Evolutionary conservation across 345 rosid genomes (phyloP).

Genomic region (Litchi chinensis): DNA sequence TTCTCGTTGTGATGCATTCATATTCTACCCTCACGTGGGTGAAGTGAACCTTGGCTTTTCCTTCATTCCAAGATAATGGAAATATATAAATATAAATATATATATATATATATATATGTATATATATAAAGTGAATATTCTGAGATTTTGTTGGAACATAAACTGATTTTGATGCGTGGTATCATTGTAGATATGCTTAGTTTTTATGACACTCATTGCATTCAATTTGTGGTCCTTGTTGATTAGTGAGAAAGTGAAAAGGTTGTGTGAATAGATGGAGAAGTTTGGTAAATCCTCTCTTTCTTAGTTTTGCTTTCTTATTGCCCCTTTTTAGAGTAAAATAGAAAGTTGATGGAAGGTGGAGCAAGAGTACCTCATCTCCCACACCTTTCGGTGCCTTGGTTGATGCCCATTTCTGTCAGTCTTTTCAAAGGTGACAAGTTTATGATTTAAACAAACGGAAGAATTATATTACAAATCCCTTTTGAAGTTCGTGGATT

Average conservation of each 20-base stretch:
- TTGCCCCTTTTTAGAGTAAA: background rate
- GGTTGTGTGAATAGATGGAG: background rate
- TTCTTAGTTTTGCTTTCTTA: background rate
- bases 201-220: conserved; percentile 5
- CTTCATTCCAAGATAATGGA: background rate
- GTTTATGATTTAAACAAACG: too few species aligned
- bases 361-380: background rate
- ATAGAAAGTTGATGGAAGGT: conserved; percentile 1
- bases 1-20: background rate
- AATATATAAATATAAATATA: background rate
- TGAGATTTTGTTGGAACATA: background rate
- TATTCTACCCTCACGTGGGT: background rate
- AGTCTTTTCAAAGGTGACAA: background rate
- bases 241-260: background rate
- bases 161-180: conserved; percentile 12
- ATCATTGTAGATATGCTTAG: background rate
- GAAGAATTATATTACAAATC: too few species aligned
- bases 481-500: too few species aligned
- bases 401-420: background rate
- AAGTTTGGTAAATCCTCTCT: conserved; percentile 11
- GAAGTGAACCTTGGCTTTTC: background rate
- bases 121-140: background rate
- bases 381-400: conserved; percentile 25
- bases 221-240: background rate
- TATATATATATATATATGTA: background rate